Conservation (phyloP, 108 stramenopile genomes). For the Nannochloropsis salina region DNA sequence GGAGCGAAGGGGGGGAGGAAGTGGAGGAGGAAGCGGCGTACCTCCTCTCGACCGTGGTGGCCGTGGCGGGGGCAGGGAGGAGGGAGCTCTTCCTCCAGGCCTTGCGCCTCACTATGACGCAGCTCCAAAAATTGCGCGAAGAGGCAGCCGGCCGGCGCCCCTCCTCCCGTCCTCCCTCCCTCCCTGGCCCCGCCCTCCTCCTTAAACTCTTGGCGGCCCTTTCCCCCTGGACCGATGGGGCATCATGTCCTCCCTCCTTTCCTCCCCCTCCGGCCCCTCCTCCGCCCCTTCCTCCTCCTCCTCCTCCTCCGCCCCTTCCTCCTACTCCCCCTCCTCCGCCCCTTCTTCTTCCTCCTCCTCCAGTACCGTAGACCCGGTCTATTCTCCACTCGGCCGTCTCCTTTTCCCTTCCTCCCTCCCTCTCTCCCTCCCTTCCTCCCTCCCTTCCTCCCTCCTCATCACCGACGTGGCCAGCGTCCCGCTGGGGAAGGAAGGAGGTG, state of each 20-base stretch:
- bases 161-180: constrained; percentile 16
- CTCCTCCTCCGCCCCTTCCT: too few relatives aligned
- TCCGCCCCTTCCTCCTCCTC: background rate
- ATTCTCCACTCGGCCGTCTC: background rate
- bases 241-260: constrained; percentile 4
- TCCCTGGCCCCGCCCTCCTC: constrained; percentile 10
- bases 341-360: too few relatives aligned
- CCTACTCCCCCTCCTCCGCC: too few relatives aligned
- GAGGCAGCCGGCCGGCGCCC: background rate
- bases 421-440: too few relatives aligned
- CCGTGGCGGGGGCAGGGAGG: background rate
- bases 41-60: background rate
- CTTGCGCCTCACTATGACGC: background rate
- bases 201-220: background rate
- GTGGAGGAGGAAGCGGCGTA: background rate
- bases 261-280: background rate
- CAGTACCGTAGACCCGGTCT: too few relatives aligned
- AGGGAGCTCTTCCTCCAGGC: background rate
- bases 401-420: constrained; percentile 13
- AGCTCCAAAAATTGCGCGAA: background rate
- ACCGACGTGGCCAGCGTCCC: too few relatives aligned
- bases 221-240: background rate
- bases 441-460: too few relatives aligned
- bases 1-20: background rate
- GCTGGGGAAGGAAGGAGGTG: too few relatives aligned